These are phyloP conservation scores for Calonectria naviculata DNA, from an alignment of 2,329 filamentous ascomycete genomes.

Conservation along the genomic window DNA sequence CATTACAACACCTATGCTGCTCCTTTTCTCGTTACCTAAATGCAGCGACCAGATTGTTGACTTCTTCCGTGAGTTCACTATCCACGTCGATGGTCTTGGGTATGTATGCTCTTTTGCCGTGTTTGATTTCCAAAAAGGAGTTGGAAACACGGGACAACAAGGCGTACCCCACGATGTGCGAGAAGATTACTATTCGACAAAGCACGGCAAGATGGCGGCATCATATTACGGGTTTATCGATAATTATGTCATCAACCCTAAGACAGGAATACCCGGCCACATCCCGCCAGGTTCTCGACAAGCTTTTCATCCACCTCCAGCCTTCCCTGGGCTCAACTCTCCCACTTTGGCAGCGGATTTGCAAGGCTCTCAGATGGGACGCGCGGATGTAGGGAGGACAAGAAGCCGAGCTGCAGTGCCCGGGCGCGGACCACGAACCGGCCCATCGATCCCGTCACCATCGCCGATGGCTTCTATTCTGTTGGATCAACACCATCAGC, in stretches of 20 bases:
- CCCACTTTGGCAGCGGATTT: constrained; percentile 68
- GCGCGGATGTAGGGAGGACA: constrained; percentile 56
- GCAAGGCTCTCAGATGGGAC: constrained; percentile 58
- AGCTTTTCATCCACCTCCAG: constrained; percentile 79
- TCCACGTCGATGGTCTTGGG: constrained; percentile 95
- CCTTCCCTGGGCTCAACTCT: constrained; percentile 78
- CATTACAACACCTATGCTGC: constrained; percentile 88
- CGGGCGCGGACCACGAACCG: constrained; percentile 42
- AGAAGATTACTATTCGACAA: constrained; percentile 93
- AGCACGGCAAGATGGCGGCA: constrained; percentile 98
- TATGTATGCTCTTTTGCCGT: constrained; percentile 98
- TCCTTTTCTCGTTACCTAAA: constrained; percentile 86
- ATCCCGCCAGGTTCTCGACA: constrained; percentile 63
- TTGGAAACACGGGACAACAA: constrained; percentile 56
- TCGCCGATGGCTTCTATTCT: constrained; percentile 80
- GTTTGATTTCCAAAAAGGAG: constrained; percentile 93
- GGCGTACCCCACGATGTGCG: constrained; percentile 71
- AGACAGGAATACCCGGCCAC: constrained; percentile 72
- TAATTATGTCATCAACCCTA: constrained; percentile 84
- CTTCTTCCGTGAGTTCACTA: constrained; percentile 97
- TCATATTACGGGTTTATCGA: constrained; percentile 96
- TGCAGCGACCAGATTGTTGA: constrained; percentile 95
- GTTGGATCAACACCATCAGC: constrained; percentile 81
- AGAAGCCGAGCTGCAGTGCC: constrained; percentile 53
- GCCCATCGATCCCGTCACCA: constrained; percentile 58